A percentile compares a stretch with the other conserved stretches of the same genome.
Conservation (phyloP, 1,284 basidiomycete species). For the Apiotrichum laibachii region DNA sequence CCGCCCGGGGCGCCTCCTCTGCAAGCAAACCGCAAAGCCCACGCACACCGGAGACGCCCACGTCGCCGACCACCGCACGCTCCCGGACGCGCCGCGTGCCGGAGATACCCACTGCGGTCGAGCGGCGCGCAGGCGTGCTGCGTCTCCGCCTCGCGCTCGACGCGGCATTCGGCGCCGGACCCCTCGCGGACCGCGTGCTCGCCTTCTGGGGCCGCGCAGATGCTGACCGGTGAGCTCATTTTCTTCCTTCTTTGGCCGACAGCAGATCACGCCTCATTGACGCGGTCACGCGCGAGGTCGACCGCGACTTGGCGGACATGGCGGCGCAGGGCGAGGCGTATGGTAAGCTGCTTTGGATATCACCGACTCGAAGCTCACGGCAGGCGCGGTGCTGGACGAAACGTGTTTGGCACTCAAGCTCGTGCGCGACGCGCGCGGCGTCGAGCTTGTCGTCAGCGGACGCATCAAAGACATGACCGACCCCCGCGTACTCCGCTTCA, state of each 20-base stretch:
- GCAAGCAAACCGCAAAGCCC: too few species aligned
- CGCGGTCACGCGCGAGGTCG: constrained; percentile 15
- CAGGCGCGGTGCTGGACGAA: constrained; percentile 9
- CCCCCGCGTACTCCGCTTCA: constrained; percentile 11
- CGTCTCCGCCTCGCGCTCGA: constrained; percentile 6
- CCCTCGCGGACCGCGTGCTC: constrained; percentile 19
- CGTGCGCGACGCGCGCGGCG: constrained; percentile 17
- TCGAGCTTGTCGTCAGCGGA: constrained; percentile 11
- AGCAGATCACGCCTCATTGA: constrained; percentile 1
- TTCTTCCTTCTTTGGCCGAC: neutral
- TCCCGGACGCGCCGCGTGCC: too few species aligned
- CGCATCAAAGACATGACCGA: constrained; percentile 5
- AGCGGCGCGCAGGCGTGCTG: too few species aligned
- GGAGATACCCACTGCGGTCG: neutral
- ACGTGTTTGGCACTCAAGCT: constrained; percentile 19
- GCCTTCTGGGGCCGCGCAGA: constrained; percentile 19
- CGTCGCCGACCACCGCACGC: too few species aligned
- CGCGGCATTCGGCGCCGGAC: constrained; percentile 13
- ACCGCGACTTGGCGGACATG: constrained; percentile 15
- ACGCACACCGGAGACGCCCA: too few species aligned
- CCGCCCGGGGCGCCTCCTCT: too few species aligned
- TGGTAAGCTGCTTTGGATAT: too few species aligned
- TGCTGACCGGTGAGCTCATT: constrained; percentile 6
- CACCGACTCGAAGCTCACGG: too few species aligned
- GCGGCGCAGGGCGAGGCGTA: constrained; percentile 8